phyloP scores from a whole-genome alignment of 208 protist genomes.

The Crithidia bombi region DNA sequence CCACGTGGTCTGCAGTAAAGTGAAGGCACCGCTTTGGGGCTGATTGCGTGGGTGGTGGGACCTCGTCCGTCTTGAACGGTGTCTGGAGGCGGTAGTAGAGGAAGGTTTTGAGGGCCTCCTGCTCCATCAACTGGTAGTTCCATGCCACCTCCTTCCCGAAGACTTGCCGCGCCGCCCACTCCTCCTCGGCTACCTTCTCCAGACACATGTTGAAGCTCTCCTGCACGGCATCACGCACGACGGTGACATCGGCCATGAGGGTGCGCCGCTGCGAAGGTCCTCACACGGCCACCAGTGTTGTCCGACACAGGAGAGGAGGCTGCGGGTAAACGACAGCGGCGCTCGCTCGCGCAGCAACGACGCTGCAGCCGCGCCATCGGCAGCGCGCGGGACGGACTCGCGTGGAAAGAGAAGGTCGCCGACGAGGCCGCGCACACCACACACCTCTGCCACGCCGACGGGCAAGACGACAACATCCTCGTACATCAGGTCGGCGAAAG shows the following conservation, averaged over 20 bases:
- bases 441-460: conserved; percentile 50
- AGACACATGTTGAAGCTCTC: conserved; percentile 12
- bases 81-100: neutral
- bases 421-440: conserved; percentile 49
- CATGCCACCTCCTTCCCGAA: conserved; percentile 26
- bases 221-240: conserved; percentile 21
- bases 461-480: conserved; percentile 47
- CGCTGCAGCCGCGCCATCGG: neutral
- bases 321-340: conserved; percentile 11
- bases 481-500: conserved; percentile 30
- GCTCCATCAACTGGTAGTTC: conserved; percentile 11
- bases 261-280: neutral
- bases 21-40: neutral
- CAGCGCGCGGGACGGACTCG: conserved; percentile 6
- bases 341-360: conserved; percentile 1
- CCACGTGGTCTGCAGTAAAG: conserved; percentile 4
- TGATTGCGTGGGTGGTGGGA: neutral
- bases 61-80: conserved; percentile 1
- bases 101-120: conserved; percentile 22
- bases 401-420: conserved; percentile 50
- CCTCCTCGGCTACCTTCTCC: conserved; percentile 17
- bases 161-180: conserved; percentile 16
- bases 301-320: conserved; percentile 20
- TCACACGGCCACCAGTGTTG: conserved; percentile 9
- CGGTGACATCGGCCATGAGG: conserved; percentile 21